Evolutionary conservation across 306 rosid species (phyloP).

Genomic region (Pachyrhizus erosus): DNA sequence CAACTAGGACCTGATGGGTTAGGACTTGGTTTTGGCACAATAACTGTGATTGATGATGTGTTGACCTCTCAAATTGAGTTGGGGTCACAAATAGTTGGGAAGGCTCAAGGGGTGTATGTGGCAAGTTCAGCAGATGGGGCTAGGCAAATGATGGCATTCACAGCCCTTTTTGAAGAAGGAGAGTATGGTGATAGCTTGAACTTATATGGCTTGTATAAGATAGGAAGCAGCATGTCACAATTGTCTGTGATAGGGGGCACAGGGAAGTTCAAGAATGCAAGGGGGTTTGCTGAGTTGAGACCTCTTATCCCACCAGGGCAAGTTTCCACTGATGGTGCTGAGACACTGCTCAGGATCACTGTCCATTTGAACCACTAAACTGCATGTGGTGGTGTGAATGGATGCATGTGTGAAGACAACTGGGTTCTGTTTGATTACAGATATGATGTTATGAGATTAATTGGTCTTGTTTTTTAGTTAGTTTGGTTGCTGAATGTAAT

Average conservation of each 20-base stretch:
- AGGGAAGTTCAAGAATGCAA: conserved; percentile 73
- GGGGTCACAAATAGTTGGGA: conserved; percentile 72
- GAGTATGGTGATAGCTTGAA: conserved; percentile 76
- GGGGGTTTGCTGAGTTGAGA: conserved; percentile 69
- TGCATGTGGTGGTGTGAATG: neutral
- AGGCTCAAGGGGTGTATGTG: conserved; percentile 78
- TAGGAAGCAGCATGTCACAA: conserved; percentile 69
- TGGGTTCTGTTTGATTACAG: neutral
- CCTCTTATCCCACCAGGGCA: conserved; percentile 76
- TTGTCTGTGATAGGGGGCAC: conserved; percentile 77
- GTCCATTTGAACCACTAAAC: conserved; percentile 61
- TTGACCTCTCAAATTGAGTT: conserved; percentile 68
- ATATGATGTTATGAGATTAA: conserved; percentile 3
- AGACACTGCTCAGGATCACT: conserved; percentile 69
- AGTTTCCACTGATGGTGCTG: conserved; percentile 75
- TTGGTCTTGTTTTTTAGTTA: conserved; percentile 24
- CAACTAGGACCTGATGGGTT: conserved; percentile 69
- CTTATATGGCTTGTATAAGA: conserved; percentile 68
- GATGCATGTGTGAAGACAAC: neutral
- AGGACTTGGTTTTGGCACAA: conserved; percentile 85
- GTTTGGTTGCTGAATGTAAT: conserved; percentile 46
- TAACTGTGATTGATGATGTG: conserved; percentile 75
- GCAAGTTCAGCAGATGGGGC: conserved; percentile 79
- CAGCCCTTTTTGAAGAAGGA: conserved; percentile 79
- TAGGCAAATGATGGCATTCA: conserved; percentile 82